A percentile compares a stretch with the other conserved stretches of the same genome.
Conservation (phyloP, 257 asterid genomes). For the Verbena officinalis region DNA sequence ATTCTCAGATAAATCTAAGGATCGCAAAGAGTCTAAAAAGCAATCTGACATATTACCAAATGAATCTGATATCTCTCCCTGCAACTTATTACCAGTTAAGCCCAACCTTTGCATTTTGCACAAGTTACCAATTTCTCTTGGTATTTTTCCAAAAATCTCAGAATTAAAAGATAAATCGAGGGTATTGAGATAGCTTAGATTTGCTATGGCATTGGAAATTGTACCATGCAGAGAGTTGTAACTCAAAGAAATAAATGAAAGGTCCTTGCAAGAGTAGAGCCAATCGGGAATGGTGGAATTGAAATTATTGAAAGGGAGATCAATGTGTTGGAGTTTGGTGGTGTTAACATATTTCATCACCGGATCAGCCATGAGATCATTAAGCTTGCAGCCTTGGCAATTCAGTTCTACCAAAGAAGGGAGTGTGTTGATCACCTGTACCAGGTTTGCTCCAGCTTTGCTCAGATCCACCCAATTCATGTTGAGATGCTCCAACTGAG, state of each 20-base stretch:
- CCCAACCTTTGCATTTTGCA: slow-evolving; percentile 13
- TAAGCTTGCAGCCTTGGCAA: neutral
- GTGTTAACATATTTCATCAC: neutral
- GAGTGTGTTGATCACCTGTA: too few species aligned
- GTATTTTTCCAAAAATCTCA: slow-evolving; percentile 31
- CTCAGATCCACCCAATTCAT: neutral
- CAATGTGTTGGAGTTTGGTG: slow-evolving; percentile 32
- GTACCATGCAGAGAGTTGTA: slow-evolving; percentile 35
- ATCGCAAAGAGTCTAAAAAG: slow-evolving; percentile 11
- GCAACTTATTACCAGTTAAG: slow-evolving; percentile 23
- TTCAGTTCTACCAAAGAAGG: neutral
- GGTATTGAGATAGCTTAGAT: slow-evolving; percentile 10
- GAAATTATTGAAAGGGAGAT: slow-evolving; percentile 19
- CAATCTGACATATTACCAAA: slow-evolving; percentile 32
- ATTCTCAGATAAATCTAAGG: neutral
- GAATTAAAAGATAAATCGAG: neutral
- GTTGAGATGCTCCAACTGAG: slow-evolving; percentile 16
- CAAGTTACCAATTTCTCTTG: slow-evolving; percentile 11
- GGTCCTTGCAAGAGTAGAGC: slow-evolving; percentile 25
- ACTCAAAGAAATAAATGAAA: slow-evolving; percentile 11
- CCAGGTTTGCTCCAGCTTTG: too few species aligned
- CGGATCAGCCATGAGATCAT: neutral
- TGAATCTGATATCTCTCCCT: slow-evolving; percentile 26
- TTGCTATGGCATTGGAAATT: slow-evolving; percentile 29
- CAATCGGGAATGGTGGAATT: slow-evolving; percentile 41